Evolutionary conservation across 1,284 basidiomycete genomes (phyloP).

Genomic region (Paramarasmius palmivorus): DNA sequence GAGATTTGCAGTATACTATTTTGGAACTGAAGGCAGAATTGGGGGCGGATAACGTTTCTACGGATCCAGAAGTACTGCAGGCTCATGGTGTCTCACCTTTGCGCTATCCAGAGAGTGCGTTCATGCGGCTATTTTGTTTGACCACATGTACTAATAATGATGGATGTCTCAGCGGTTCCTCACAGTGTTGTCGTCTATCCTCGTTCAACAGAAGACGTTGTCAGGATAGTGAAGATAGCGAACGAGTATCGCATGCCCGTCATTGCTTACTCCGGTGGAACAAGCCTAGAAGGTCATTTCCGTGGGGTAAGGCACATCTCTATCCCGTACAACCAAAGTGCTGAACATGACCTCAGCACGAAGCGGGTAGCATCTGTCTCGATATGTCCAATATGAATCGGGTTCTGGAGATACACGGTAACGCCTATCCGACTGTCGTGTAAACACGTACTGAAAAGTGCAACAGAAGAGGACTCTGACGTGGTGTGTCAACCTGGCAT

Average conservation of each 20-base stretch:
- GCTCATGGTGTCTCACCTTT: conserved; percentile 59
- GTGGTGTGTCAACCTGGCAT: conserved; percentile 83
- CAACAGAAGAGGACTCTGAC: conserved; percentile 75
- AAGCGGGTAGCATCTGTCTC: conserved; percentile 45
- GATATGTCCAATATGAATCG: conserved; percentile 87
- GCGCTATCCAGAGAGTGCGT: conserved; percentile 56
- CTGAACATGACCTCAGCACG: too few species aligned
- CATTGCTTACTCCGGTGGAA: conserved; percentile 72
- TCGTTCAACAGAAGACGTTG: conserved; percentile 65
- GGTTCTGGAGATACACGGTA: conserved; percentile 80
- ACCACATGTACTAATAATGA: not conserved
- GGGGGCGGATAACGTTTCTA: conserved; percentile 45
- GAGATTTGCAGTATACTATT: too few species aligned
- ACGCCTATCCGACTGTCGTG: conserved; percentile 20
- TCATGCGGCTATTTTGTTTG: not conserved
- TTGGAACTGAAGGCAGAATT: too few species aligned
- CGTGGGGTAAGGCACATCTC: conserved; percentile 47
- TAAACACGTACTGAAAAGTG: conserved; percentile 5
- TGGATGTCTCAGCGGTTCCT: conserved; percentile 30
- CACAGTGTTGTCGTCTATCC: conserved; percentile 60
- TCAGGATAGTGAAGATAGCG: conserved; percentile 66
- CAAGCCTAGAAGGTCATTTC: conserved; percentile 62
- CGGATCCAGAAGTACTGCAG: conserved; percentile 52
- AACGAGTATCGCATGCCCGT: conserved; percentile 67
- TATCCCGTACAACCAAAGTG: not conserved